Conservation (phyloP, 83 land plant genomes). For the Picea abies region DNA sequence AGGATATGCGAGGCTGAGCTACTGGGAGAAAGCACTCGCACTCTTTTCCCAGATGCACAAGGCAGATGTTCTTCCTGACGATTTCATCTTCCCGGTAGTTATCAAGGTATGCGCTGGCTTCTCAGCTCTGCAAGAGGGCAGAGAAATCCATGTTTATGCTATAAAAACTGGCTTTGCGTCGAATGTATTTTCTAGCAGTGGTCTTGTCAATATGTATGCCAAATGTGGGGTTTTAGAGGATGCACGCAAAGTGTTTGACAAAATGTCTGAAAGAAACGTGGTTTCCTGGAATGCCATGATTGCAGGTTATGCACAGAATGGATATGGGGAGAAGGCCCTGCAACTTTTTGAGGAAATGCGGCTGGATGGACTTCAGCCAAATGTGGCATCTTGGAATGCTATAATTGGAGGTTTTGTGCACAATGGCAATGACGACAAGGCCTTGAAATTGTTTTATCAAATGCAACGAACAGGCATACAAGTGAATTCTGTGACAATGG, state of each 20-base stretch:
- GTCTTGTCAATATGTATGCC: slow-evolving; percentile 48
- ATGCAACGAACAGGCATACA: slow-evolving; percentile 24
- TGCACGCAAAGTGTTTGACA: slow-evolving; percentile 36
- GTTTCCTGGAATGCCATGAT: slow-evolving; percentile 27
- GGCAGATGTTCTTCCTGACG: neutral
- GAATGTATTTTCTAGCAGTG: neutral
- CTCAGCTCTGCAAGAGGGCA: neutral
- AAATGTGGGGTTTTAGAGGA: slow-evolving; percentile 44
- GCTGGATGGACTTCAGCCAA: neutral
- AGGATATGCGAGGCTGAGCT: neutral
- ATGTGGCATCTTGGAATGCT: slow-evolving; percentile 29
- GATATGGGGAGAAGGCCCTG: slow-evolving; percentile 12
- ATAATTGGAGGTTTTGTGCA: slow-evolving; percentile 31
- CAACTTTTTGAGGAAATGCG: slow-evolving; percentile 20
- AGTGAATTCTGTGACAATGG: slow-evolving; percentile 21
- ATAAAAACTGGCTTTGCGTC: neutral
- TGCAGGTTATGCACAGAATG: slow-evolving; percentile 24
- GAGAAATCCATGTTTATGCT: neutral
- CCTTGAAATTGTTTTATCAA: slow-evolving; percentile 21
- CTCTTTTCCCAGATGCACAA: neutral
- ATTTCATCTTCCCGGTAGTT: neutral
- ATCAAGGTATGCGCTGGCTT: slow-evolving; percentile 1
- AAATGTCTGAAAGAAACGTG: slow-evolving; percentile 16
- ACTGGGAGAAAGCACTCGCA: neutral
- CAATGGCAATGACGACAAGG: slow-evolving; percentile 10